phyloP scores from a whole-genome alignment of 1,284 basidiomycete genomes.

The Naganishia albida region DNA sequence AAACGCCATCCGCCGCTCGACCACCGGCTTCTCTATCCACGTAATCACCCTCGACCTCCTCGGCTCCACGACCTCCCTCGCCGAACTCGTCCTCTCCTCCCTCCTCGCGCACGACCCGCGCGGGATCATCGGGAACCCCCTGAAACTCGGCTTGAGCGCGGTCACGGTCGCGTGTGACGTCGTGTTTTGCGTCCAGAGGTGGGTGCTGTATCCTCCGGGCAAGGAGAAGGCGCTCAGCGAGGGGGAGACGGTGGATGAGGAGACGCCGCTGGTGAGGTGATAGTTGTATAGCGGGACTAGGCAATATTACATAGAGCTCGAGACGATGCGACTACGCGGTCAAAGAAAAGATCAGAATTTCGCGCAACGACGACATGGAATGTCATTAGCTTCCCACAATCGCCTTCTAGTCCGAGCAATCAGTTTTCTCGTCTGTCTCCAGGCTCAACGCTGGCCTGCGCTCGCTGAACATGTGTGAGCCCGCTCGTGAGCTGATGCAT shows the following conservation, averaged over 20 bases:
- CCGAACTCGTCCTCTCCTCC: constrained; percentile 50
- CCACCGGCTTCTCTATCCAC: constrained; percentile 48
- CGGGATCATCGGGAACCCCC: constrained; percentile 52
- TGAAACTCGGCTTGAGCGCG: constrained; percentile 48
- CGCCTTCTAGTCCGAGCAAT: no score
- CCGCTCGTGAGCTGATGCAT: no score
- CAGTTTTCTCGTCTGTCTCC: no score
- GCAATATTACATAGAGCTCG: no score
- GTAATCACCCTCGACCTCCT: constrained; percentile 47
- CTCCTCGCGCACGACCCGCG: constrained; percentile 45
- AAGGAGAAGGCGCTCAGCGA: neutral
- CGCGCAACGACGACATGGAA: no score
- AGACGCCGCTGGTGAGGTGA: constrained; percentile 8
- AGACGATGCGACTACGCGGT: no score
- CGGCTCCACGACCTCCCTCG: constrained; percentile 49
- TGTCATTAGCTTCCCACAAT: no score
- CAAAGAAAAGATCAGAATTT: no score
- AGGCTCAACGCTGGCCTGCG: no score
- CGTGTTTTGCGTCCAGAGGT: constrained; percentile 43
- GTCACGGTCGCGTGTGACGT: constrained; percentile 44
- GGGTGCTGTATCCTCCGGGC: constrained; percentile 33
- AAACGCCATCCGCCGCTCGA: constrained; percentile 46
- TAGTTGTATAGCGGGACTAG: no score
- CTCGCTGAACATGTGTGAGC: no score
- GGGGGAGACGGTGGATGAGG: constrained; percentile 2